A percentile compares a stretch with the other conserved stretches of the same genome.
Evolutionary conservation across 257 asterid genomes (phyloP).

Genomic region (Thymus quinquecostatus): DNA sequence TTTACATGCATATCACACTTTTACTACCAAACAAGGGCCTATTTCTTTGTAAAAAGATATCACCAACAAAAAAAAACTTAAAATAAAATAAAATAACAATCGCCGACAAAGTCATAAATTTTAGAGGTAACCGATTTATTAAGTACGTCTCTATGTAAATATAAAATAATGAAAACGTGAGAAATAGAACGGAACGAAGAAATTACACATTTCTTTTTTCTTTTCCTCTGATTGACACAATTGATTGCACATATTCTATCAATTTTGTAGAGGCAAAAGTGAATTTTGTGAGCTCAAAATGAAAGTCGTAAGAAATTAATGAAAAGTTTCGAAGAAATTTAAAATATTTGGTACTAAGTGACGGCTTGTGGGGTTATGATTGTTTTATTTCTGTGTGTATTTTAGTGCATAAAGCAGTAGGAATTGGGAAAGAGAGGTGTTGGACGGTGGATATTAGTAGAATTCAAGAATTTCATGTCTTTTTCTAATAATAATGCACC

Average conservation of each 20-base stretch:
- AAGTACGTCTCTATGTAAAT: too few species aligned
- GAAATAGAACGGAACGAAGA: too few species aligned
- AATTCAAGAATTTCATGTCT: slow-evolving; percentile 8
- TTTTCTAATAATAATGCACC: slow-evolving; percentile 2
- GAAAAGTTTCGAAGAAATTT: not conserved
- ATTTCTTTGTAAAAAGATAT: too few species aligned
- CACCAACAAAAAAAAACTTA: too few species aligned
- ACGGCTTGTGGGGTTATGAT: slow-evolving; percentile 7
- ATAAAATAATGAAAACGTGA: too few species aligned
- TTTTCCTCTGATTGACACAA: too few species aligned
- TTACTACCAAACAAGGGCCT: too few species aligned
- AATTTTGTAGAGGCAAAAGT: not conserved
- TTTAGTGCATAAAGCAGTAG: not conserved
- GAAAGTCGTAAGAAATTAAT: not conserved
- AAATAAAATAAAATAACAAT: too few species aligned
- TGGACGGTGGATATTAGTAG: not conserved
- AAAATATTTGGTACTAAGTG: not conserved
- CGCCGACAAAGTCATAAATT: too few species aligned
- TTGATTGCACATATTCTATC: not conserved
- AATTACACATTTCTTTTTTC: too few species aligned
- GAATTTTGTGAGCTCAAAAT: not conserved
- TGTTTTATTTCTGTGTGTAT: not conserved
- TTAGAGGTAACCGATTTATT: too few species aligned
- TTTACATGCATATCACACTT: too few species aligned
- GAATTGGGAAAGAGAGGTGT: not conserved